Conservation (phyloP, 2,329 filamentous ascomycete genomes). For the Pseudodiploospora longispora region DNA sequence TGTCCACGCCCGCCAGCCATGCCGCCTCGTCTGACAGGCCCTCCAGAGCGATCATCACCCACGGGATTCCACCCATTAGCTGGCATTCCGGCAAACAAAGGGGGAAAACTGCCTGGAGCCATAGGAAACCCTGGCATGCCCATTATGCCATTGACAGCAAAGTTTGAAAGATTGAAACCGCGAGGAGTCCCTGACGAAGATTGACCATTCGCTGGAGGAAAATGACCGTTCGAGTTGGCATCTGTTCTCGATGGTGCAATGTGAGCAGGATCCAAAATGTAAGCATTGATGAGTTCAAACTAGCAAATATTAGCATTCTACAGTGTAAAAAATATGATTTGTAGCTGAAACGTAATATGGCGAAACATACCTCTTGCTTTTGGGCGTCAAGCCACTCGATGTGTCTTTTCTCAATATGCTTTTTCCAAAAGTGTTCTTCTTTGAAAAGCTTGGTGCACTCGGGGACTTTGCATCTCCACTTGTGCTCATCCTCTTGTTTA, state of each 20-base stretch:
- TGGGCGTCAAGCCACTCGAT: slow-evolving; percentile 75
- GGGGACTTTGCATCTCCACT: slow-evolving; percentile 92
- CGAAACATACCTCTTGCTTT: slow-evolving; percentile 66
- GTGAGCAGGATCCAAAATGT: slow-evolving; percentile 88
- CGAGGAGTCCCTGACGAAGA: slow-evolving; percentile 76
- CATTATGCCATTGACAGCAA: slow-evolving; percentile 52
- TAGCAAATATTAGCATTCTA: slow-evolving; percentile 25
- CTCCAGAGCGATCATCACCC: slow-evolving; percentile 52
- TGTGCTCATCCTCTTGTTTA: slow-evolving; percentile 96
- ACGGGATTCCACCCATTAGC: slow-evolving; percentile 42
- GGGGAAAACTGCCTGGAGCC: slow-evolving; percentile 38
- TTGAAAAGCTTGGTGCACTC: slow-evolving; percentile 97
- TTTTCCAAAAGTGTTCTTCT: slow-evolving; percentile 93
- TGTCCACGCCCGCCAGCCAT: slow-evolving; percentile 42
- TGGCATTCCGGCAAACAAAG: slow-evolving; percentile 47
- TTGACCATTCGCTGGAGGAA: slow-evolving; percentile 72
- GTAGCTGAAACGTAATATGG: not conserved
- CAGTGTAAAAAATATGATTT: not conserved
- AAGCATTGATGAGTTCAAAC: slow-evolving; percentile 87
- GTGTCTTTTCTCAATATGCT: slow-evolving; percentile 96
- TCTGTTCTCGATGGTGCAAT: slow-evolving; percentile 91
- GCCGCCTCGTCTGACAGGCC: slow-evolving; percentile 62
- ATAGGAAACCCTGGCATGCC: slow-evolving; percentile 52
- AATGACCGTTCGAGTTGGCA: slow-evolving; percentile 92
- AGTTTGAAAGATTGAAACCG: slow-evolving; percentile 79